These are phyloP conservation scores for Phascolomyces articulosus DNA, from an alignment of 371 early-diverging fungal species.

Conservation along the genomic window DNA sequence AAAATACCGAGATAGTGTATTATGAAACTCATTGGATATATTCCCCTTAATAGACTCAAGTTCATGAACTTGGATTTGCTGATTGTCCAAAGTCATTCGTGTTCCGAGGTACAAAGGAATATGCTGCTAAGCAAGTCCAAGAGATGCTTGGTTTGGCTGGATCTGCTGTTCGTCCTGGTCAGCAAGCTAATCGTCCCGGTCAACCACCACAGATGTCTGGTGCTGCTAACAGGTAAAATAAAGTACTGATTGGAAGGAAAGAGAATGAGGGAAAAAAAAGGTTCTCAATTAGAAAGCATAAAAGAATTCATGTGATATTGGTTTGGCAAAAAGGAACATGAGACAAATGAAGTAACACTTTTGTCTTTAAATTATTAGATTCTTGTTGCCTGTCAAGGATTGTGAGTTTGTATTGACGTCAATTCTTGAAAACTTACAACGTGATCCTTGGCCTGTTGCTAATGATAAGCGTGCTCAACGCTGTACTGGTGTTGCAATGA, in stretches of 20 bases:
- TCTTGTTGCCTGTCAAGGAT: constrained; percentile 90
- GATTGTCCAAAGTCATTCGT: constrained; percentile 98
- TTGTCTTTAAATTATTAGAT: constrained; percentile 39
- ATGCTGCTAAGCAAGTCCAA: constrained; percentile 92
- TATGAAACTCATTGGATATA: background rate
- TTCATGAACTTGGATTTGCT: constrained; percentile 93
- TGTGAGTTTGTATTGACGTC: constrained; percentile 95
- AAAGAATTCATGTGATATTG: no score
- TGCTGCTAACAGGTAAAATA: constrained; percentile 63
- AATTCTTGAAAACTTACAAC: constrained; percentile 94
- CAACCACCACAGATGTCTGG: constrained; percentile 56
- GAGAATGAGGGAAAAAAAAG: background rate
- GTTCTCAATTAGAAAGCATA: no score
- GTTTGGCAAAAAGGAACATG: no score
- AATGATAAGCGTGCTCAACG: constrained; percentile 93
- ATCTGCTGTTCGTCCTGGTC: constrained; percentile 59
- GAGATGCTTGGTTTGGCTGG: constrained; percentile 90
- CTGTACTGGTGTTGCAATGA: constrained; percentile 98
- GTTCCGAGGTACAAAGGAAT: constrained; percentile 98
- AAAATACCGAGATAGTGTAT: background rate
- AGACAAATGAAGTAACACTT: no score
- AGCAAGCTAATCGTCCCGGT: constrained; percentile 64
- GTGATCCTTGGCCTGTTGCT: constrained; percentile 99
- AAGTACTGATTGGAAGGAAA: background rate
- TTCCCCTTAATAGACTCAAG: constrained; percentile 83